Base-by-base conservation (phyloP, 805 yeast species). In the Wickerhamomyces rabaulensis region DNA sequence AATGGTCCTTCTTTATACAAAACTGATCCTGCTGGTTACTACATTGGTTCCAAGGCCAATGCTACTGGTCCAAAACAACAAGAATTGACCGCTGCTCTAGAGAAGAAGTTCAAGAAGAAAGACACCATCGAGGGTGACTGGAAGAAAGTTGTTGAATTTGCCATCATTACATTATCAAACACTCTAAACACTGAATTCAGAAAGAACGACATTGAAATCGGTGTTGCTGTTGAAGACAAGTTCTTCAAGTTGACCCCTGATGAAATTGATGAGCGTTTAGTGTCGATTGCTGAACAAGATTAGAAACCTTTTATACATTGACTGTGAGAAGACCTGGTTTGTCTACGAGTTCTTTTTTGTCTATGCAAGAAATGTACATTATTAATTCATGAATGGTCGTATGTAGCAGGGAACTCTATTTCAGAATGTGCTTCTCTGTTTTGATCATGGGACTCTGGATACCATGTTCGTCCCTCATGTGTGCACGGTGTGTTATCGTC, bases 51-150 rank as follows among this genome's bases (percentile, higher is more conserved):
- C 53, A 85, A 85, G 68, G 98, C 98, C 3, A 84, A 90, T 26
- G 82, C 97, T 9, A 87, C 97, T 3, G 99, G 99, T 3, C 97
- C 97, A 45, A 94, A 92, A 68, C 97, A 91, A 71, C 97, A 91
- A 66, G 98, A 94, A 69, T 88, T 95, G 39, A 82, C 84, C 50
- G 89, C 95, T 40, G 82, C 84, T 55, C 75, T 94, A 60, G 97
- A 94, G 65, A 92, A 92, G 74, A 86, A 84, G 62, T 86, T 82
- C 67, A 94, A 94, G 74, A 80, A 80, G 65, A 79, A 76, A 56
- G 83, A 79, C 43, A 62, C 70, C 51, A 83, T 82, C 13, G 76
- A 79, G 38, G 97, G 96, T 20, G 88, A 83, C 60, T 87, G 96
- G 96, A 82, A 82, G 60, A 78, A 79, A 44, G 89, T 91, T 16